Conservation (phyloP, 495 filamentous ascomycete species). For the Daldinia childiae region DNA sequence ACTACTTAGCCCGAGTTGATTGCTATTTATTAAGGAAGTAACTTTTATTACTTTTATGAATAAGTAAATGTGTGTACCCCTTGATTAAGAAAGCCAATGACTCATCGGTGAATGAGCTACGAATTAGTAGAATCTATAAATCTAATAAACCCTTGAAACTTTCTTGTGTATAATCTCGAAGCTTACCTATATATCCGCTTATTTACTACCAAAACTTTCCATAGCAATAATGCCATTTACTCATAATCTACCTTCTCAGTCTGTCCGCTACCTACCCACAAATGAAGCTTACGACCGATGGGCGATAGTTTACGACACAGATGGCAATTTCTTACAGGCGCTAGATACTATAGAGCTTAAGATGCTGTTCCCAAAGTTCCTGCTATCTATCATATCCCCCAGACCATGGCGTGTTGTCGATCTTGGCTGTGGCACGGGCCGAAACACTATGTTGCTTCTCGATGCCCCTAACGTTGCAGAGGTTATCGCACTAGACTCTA, state of each 20-base stretch:
- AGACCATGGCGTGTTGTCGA: slow-evolving; percentile 60
- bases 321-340: slow-evolving; percentile 77
- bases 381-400: slow-evolving; percentile 47
- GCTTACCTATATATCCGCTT: neutral
- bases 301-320: slow-evolving; percentile 67
- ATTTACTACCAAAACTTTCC: neutral
- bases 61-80: neutral
- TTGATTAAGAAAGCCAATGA: slow-evolving; percentile 14
- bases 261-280: slow-evolving; percentile 43
- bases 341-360: slow-evolving; percentile 70
- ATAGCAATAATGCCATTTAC: slow-evolving; percentile 15
- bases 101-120: slow-evolving; percentile 6
- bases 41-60: neutral
- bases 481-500: slow-evolving; percentile 52
- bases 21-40: too few species aligned
- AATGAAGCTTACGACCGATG: slow-evolving; percentile 50
- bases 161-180: neutral
- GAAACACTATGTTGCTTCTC: slow-evolving; percentile 70
- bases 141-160: neutral
- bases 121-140: neutral
- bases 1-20: neutral
- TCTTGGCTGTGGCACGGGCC: slow-evolving; percentile 75
- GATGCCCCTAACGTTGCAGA: slow-evolving; percentile 38
- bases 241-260: slow-evolving; percentile 16
- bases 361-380: slow-evolving; percentile 63